phyloP scores from a whole-genome alignment of 305 asterid species.

The Andrographis paniculata region DNA sequence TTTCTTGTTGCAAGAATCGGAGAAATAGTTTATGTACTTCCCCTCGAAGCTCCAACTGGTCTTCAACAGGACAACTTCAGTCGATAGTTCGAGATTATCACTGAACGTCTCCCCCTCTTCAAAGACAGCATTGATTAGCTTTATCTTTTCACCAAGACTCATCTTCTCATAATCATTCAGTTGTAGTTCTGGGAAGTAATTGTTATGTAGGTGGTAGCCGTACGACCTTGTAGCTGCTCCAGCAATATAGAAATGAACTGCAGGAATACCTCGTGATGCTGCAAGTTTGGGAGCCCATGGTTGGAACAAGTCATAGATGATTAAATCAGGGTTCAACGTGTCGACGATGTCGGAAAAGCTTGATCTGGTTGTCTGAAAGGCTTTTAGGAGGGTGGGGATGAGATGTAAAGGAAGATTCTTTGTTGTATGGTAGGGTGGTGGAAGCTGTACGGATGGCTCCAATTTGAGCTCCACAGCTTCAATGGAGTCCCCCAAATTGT shows the following conservation, averaged over 20 bases:
- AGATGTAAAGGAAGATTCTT: slow-evolving; percentile 16
- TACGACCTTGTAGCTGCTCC: slow-evolving; percentile 15
- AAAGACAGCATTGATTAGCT: slow-evolving; percentile 1
- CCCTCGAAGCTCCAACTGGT: slow-evolving; percentile 20
- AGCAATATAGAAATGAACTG: slow-evolving; percentile 3
- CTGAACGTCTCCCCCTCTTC: slow-evolving; percentile 4
- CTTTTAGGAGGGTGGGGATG: slow-evolving; percentile 14
- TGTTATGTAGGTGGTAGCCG: neutral
- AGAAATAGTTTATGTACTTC: slow-evolving; percentile 27
- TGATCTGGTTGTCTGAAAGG: slow-evolving; percentile 19
- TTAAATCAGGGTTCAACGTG: slow-evolving; percentile 16
- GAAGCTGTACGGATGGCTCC: slow-evolving; percentile 17
- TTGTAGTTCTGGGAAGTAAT: slow-evolving; percentile 4
- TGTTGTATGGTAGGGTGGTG: slow-evolving; percentile 22
- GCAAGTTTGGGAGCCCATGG: slow-evolving; percentile 23
- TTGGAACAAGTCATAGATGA: slow-evolving; percentile 18
- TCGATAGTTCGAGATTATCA: slow-evolving; percentile 9
- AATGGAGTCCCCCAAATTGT: slow-evolving; percentile 1
- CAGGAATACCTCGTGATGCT: slow-evolving; percentile 18
- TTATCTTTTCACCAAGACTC: neutral
- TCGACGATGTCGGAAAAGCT: slow-evolving; percentile 16
- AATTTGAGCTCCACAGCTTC: slow-evolving; percentile 19
- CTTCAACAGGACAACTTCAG: slow-evolving; percentile 22
- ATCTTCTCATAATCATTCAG: neutral
- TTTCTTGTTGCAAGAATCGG: neutral